phyloP scores from a whole-genome alignment of 257 asterid species.

The Cordia subcordata region DNA sequence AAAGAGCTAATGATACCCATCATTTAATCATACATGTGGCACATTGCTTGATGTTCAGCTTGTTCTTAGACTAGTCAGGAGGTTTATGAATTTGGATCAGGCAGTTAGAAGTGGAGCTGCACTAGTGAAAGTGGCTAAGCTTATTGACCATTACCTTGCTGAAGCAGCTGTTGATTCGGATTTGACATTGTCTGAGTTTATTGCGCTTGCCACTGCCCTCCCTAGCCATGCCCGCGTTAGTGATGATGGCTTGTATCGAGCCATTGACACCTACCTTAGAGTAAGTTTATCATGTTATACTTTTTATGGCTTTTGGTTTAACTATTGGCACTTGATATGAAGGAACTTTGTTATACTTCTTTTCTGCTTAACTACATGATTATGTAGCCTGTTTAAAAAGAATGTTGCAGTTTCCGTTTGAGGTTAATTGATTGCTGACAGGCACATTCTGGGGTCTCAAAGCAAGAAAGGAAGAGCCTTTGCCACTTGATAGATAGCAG shows the following conservation, averaged over 20 bases:
- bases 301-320: too few species aligned
- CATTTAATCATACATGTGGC: conserved; percentile 54
- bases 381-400: background rate
- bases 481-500: conserved; percentile 50
- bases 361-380: background rate
- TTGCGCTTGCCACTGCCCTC: conserved; percentile 41
- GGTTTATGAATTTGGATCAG: conserved; percentile 46
- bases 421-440: conserved; percentile 3
- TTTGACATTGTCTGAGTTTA: conserved; percentile 35
- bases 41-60: conserved; percentile 66
- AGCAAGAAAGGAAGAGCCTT: conserved; percentile 52
- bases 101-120: conserved; percentile 39
- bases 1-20: conserved; percentile 63
- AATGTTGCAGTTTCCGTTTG: background rate
- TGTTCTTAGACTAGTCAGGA: conserved; percentile 42
- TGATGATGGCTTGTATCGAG: conserved; percentile 60
- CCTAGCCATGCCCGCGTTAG: conserved; percentile 51
- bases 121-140: conserved; percentile 57
- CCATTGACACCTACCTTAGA: conserved; percentile 70
- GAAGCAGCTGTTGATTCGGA: conserved; percentile 54
- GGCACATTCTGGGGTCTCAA: conserved; percentile 58
- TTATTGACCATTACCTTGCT: conserved; percentile 61
- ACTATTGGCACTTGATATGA: background rate
- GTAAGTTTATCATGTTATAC: conserved; percentile 19
- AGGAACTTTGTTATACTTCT: too few species aligned